Evolutionary conservation across 1,284 basidiomycete species (phyloP), one percentile per base, ranked within the genome.

Genomic region (Inonotus hispidus): DNA sequence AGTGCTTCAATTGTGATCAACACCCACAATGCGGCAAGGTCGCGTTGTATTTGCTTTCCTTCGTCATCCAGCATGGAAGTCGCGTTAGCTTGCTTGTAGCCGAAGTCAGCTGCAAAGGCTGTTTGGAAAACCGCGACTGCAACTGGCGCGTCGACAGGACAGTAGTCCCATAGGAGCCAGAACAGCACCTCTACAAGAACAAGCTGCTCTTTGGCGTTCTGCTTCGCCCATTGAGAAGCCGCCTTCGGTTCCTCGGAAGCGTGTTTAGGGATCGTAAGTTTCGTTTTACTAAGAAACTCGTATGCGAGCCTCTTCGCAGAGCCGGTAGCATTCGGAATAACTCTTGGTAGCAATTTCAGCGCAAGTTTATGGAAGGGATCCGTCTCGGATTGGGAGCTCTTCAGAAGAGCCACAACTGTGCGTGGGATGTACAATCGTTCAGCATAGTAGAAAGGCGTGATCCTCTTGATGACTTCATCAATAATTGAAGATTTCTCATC

Each of bases 161-260:
- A 82, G 62, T 85, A 86, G n/a, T 82, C 84, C 83, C 89, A 93
- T 82, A 92, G 85, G 2, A 86, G 80, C 82, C 91, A 92, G 71
- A 95, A 95, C 35, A 93, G 77, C 38, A 93, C 82, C 68, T 95
- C 93, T 50, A 95, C 75, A 23, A 93, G 71, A 7, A 87, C 84
- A 32, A 94, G 76, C 69, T 95, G 93, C 70, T 94, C 90, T 68
- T 82, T 84, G 19, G 83, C 71, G 66, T 85, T 87, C 69, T 93
- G 92, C 71, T 91, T 93, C 19, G 86, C 88, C 87, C 90, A 92
- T 41, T 79, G 75, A 2, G 85, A 79, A 1, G 88, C 85, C 27
- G 81, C 78, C 60, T 79, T 79, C 0, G 88, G 84, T 57, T 90
- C 81, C 10, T 75, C 72, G 14, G 73, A 75, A 37, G 84, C 73